Conservation (phyloP, 768 basidiomycete genomes). For the Kwoniella mangroviensis region DNA sequence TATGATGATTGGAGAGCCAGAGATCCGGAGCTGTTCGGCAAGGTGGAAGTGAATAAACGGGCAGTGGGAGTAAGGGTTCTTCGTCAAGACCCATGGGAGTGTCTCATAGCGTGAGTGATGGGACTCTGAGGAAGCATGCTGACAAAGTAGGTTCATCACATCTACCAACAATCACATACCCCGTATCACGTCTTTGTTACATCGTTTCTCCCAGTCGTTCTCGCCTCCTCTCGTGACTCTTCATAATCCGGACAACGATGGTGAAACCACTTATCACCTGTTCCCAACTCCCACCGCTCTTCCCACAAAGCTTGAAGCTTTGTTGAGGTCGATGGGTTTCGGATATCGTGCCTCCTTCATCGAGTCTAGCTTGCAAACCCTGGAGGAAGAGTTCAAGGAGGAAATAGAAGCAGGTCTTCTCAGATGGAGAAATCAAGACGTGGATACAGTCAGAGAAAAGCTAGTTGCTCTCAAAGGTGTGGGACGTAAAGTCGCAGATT, state of each 20-base stretch:
- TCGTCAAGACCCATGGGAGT: slow-evolving; percentile 95
- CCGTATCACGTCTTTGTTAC: slow-evolving; percentile 92
- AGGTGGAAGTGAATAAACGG: slow-evolving; percentile 66
- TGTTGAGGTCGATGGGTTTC: slow-evolving; percentile 82
- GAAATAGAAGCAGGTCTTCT: slow-evolving; percentile 37
- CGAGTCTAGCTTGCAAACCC: slow-evolving; percentile 54
- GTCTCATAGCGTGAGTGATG: slow-evolving; percentile 78
- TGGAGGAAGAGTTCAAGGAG: slow-evolving; percentile 37
- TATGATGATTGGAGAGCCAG: slow-evolving; percentile 75
- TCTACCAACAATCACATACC: slow-evolving; percentile 96
- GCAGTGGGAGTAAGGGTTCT: slow-evolving; percentile 77
- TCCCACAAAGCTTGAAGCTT: slow-evolving; percentile 60
- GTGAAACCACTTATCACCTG: slow-evolving; percentile 66
- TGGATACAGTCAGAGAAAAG: slow-evolving; percentile 70
- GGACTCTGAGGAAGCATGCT: slow-evolving; percentile 9
- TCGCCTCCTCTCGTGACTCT: slow-evolving; percentile 71
- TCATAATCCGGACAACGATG: slow-evolving; percentile 39
- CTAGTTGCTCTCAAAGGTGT: slow-evolving; percentile 86
- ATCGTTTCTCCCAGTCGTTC: slow-evolving; percentile 75
- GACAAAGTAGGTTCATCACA: slow-evolving; percentile 79
- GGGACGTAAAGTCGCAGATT: slow-evolving; percentile 96
- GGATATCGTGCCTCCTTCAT: slow-evolving; percentile 94
- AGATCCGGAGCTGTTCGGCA: slow-evolving; percentile 73
- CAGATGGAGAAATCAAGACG: slow-evolving; percentile 59
- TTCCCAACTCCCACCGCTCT: slow-evolving; percentile 69